phyloP scores from a whole-genome alignment of 208 protist genomes.

The Crithidia sp. region DNA sequence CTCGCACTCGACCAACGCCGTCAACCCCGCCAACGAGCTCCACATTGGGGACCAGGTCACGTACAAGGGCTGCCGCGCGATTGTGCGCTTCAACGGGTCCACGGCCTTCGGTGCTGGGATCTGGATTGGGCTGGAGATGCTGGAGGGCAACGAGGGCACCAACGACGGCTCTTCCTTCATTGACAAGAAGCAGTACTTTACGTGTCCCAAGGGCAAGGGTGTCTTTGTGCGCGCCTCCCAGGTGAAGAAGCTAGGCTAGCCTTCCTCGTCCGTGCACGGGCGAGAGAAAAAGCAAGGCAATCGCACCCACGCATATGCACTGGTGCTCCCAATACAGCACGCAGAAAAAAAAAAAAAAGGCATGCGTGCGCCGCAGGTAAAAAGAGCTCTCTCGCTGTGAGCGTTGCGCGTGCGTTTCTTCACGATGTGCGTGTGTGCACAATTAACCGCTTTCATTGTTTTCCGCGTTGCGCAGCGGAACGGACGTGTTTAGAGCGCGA shows the following conservation, averaged over 20 bases:
- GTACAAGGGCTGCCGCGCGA: conserved; percentile 84
- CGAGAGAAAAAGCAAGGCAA: no score
- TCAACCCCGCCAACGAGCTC: conserved; percentile 75
- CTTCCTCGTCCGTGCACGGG: background rate
- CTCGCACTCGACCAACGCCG: conserved; percentile 30
- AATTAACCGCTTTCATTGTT: no score
- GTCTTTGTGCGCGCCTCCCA: conserved; percentile 91
- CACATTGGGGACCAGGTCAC: conserved; percentile 76
- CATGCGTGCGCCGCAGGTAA: no score
- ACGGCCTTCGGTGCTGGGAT: conserved; percentile 86
- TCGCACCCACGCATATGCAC: no score
- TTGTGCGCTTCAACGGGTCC: conserved; percentile 86
- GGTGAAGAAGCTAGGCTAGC: conserved; percentile 62
- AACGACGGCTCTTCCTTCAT: conserved; percentile 92
- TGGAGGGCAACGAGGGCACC: conserved; percentile 89
- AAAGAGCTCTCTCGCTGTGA: no score
- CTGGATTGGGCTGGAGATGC: conserved; percentile 92
- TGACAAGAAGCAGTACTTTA: conserved; percentile 92
- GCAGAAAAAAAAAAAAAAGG: no score
- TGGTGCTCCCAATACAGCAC: no score
- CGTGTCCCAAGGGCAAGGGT: conserved; percentile 88
- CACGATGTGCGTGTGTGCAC: background rate
- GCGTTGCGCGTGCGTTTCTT: no score
- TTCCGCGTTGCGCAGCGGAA: no score
- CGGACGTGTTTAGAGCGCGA: no score